Base-by-base conservation (phyloP, 2,329 filamentous ascomycete genomes). In the Pleoardoris graminearum region DNA sequence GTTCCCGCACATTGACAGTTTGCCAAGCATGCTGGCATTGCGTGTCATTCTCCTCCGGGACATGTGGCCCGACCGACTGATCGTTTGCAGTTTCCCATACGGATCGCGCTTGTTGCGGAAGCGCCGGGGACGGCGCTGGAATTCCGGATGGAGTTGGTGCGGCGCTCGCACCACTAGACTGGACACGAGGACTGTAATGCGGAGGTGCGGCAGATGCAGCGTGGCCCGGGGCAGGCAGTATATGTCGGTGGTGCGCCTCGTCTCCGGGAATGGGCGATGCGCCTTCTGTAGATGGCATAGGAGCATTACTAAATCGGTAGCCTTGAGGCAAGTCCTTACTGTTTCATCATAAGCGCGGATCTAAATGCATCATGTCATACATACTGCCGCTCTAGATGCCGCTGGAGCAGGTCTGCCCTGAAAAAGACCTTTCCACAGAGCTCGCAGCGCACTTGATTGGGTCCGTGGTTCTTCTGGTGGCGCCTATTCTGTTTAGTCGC, bases 381-480 rank as follows among this genome's bases (percentile, higher is more conserved):
- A 42, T 51, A 48, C 36, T 55, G 53, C 44, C 53, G 41, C 22
- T 50, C 45, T 27, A 48, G 17, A 45, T 55, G 53, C 23, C 53
- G 48, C 44, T 49, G 39, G 3, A 55, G 49, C 16, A 55, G 38
- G 29, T 55, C 53, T 7, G 43, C 39, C 7, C 53, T 42, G 29
- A 49, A 55, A 38, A 55, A 55, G 3, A 47, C 45, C 16, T 51
- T 49, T 7, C 53, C 53, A 39, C 53, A 55, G n/a, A 55, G 42
- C 14, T 51, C 25, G 30, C 53, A 55, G 8, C 33, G 35, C 10
- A 55, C 48, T 42, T 49, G 48, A 25, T 45, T 50, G 8, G 44
- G 45, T 3, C 49, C 49, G 33, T 55, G 53, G 25, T 55, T 55
- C 36, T 55, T 55, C 27, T 55, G 53, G 16, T 55, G 53, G 17